Evolutionary conservation across 2,329 filamentous ascomycete genomes (phyloP).

Genomic region (Fusarium protoensiforme): DNA sequence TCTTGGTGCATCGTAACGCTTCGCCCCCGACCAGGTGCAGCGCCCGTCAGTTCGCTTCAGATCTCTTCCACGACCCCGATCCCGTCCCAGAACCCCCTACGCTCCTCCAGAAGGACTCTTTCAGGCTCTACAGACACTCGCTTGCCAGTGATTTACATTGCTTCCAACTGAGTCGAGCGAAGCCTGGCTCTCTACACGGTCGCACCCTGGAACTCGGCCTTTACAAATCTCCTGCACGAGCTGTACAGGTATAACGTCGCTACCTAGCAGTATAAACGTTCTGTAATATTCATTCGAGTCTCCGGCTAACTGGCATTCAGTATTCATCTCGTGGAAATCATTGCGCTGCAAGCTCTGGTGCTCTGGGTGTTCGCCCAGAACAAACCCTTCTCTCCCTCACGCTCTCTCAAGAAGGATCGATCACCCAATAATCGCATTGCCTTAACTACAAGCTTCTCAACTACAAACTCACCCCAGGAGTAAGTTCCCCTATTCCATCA

Average conservation of each 20-base stretch:
- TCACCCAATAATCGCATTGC: neutral
- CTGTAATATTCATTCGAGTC: neutral
- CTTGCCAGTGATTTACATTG: neutral
- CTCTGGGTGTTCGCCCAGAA: neutral
- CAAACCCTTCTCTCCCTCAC: neutral
- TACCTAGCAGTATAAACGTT: no score
- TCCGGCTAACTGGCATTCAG: neutral
- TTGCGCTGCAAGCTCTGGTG: neutral
- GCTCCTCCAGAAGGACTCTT: accelerated
- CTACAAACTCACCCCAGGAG: neutral
- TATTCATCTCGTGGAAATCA: neutral
- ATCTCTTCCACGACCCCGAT: neutral
- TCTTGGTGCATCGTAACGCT: neutral
- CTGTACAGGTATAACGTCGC: no score
- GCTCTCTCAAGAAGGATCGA: neutral
- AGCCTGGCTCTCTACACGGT: neutral
- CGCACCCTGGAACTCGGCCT: neutral
- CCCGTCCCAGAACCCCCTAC: neutral
- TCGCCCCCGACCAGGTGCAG: neutral
- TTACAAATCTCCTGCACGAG: neutral
- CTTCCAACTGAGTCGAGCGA: neutral
- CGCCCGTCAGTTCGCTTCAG: neutral
- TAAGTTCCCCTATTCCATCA: neutral
- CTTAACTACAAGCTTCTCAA: neutral
- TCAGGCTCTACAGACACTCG: neutral